phyloP scores from a whole-genome alignment of 2,329 filamentous ascomycete species.

The Balansia obtecta region DNA sequence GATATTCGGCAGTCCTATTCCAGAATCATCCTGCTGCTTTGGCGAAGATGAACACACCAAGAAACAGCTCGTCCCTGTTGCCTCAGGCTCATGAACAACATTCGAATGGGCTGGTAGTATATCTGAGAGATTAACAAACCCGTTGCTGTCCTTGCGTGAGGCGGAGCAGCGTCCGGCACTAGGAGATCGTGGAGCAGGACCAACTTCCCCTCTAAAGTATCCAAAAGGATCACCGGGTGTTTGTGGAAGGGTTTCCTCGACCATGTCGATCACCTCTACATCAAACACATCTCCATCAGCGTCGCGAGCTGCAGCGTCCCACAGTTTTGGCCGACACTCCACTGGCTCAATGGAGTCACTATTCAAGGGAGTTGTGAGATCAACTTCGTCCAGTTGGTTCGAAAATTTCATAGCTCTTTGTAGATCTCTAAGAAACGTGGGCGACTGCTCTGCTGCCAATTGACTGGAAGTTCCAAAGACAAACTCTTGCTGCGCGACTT shows the following conservation, averaged over 20 bases:
- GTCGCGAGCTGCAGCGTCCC: slow-evolving; percentile 59
- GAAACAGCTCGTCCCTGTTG: no score
- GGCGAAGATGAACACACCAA: background rate
- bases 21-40: background rate
- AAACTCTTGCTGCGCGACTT: slow-evolving; percentile 59
- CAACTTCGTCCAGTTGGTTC: slow-evolving; percentile 29
- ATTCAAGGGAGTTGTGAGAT: slow-evolving; percentile 26
- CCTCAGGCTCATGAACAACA: background rate
- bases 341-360: slow-evolving; percentile 24
- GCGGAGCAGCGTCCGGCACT: background rate
- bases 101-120: slow-evolving; percentile 7
- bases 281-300: slow-evolving; percentile 51
- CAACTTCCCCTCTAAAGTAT: slow-evolving; percentile 15
- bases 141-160: slow-evolving; percentile 7
- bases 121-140: slow-evolving; percentile 15
- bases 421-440: slow-evolving; percentile 48
- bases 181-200: background rate
- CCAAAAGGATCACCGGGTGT: slow-evolving; percentile 25
- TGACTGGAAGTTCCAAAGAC: slow-evolving; percentile 83
- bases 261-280: slow-evolving; percentile 48
- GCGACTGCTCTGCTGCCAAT: slow-evolving; percentile 59
- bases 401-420: slow-evolving; percentile 50
- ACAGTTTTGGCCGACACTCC: slow-evolving; percentile 37
- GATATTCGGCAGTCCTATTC: background rate
- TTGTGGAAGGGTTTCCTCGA: slow-evolving; percentile 19